Conservation (phyloP, 192 early-diverging fungal species). For the Gryganskiella cystojenkinii region DNA sequence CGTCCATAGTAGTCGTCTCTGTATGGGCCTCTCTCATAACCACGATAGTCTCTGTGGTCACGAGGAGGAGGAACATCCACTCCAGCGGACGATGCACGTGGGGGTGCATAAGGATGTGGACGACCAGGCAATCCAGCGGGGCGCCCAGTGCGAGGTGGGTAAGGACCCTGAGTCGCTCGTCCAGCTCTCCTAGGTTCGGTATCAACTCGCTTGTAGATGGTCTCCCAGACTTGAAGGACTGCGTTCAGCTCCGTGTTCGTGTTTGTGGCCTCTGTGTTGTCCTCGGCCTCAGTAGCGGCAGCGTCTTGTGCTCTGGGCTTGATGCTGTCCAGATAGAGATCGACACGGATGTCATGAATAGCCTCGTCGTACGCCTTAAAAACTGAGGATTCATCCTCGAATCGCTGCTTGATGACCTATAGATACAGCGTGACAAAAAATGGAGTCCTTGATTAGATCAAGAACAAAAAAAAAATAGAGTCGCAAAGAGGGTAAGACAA, state of each 20-base stretch:
- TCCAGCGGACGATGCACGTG: constrained; percentile 32
- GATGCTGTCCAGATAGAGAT: constrained; percentile 42
- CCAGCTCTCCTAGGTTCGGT: constrained; percentile 36
- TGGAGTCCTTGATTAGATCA: not conserved
- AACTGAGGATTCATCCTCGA: constrained; percentile 46
- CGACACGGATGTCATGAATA: constrained; percentile 46
- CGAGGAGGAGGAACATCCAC: constrained; percentile 40
- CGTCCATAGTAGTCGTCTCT: constrained; percentile 57
- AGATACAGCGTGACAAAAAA: no score
- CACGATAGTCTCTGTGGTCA: constrained; percentile 43
- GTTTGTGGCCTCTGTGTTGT: constrained; percentile 16
- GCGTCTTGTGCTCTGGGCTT: constrained; percentile 39
- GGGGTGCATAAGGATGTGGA: constrained; percentile 31
- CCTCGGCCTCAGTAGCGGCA: no score
- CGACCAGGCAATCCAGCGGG: constrained; percentile 26
- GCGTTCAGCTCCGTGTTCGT: constrained; percentile 29
- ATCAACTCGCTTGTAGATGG: constrained; percentile 33
- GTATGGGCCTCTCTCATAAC: constrained; percentile 45
- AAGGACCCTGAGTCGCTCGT: constrained; percentile 30
- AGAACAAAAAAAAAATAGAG: not conserved
- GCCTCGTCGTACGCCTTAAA: constrained; percentile 54
- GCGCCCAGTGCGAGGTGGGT: constrained; percentile 25
- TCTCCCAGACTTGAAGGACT: constrained; percentile 37
- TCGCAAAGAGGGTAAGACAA: not conserved
- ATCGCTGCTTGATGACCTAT: constrained; percentile 54